phyloP scores from a whole-genome alignment of 371 early-diverging fungal genomes.

The Catenaria anguillulae region DNA sequence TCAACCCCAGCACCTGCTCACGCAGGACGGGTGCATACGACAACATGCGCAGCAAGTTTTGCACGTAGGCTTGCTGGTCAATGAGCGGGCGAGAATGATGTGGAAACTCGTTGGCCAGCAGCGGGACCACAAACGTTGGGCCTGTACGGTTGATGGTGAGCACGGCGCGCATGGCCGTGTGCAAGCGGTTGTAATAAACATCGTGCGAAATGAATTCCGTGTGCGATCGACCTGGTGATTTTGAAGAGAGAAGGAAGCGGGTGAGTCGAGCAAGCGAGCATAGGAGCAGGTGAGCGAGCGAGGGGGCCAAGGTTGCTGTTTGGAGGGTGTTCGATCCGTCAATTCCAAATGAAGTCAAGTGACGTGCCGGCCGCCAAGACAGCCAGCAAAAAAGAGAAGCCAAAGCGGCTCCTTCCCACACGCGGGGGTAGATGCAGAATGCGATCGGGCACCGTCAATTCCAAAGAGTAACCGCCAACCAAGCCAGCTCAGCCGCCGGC shows the following conservation, averaged over 20 bases:
- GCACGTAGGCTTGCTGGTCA: slow-evolving; percentile 52
- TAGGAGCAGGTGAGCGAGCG: not conserved
- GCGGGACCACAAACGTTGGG: slow-evolving; percentile 43
- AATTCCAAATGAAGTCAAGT: not conserved
- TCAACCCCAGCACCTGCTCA: slow-evolving; percentile 51
- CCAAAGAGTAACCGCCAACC: too few relatives aligned
- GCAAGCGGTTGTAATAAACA: slow-evolving; percentile 32
- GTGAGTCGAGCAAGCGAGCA: not conserved
- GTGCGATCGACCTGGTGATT: not conserved
- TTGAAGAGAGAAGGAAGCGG: not conserved
- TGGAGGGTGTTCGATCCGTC: not conserved
- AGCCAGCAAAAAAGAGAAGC: too few relatives aligned
- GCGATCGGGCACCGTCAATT: too few relatives aligned
- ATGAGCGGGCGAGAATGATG: slow-evolving; percentile 49
- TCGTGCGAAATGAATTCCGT: not conserved
- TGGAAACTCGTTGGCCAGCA: slow-evolving; percentile 55
- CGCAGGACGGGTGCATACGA: slow-evolving; percentile 62
- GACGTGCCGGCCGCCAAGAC: too few relatives aligned
- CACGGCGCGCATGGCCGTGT: slow-evolving; percentile 47
- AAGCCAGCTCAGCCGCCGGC: too few relatives aligned
- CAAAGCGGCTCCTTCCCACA: too few relatives aligned
- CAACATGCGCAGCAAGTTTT: slow-evolving; percentile 52
- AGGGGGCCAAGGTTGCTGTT: too few relatives aligned
- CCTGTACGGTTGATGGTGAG: slow-evolving; percentile 64
- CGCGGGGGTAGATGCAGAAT: too few relatives aligned